These are phyloP conservation scores for Magnusiomyces ingens DNA, from an alignment of 1,139 yeast genomes.

Conservation along the genomic window DNA sequence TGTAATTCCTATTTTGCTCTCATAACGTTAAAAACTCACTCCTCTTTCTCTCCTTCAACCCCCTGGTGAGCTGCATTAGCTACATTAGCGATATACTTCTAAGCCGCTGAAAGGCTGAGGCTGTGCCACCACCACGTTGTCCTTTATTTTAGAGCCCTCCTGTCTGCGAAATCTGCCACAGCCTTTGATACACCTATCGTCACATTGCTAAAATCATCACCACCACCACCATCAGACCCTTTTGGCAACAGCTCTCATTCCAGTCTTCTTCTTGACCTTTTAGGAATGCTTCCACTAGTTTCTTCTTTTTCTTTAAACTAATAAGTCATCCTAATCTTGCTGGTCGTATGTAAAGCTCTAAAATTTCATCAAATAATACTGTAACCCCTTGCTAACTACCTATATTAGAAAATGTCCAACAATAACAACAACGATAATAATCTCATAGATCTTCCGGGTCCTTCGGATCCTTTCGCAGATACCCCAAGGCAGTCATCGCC, in stretches of 20 bases:
- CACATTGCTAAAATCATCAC: background rate
- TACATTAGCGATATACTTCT: background rate
- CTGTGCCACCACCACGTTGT: too few relatives aligned
- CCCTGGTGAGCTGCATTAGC: background rate
- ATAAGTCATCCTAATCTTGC: background rate
- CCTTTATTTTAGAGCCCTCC: background rate
- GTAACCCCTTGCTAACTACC: slow-evolving; percentile 4
- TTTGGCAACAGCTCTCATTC: background rate
- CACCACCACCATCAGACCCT: background rate
- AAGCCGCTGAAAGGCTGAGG: too few relatives aligned
- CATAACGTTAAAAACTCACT: background rate
- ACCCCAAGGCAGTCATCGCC: background rate
- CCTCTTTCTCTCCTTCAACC: background rate
- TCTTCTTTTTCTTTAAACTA: background rate
- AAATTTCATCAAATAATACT: slow-evolving; percentile 4
- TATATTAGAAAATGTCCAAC: slow-evolving; percentile 3
- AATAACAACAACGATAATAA: slow-evolving; percentile 10
- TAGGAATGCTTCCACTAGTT: background rate
- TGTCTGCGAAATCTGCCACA: background rate
- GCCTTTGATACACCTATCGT: background rate
- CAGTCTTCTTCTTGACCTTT: background rate
- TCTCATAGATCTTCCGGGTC: slow-evolving; percentile 13
- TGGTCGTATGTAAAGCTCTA: background rate
- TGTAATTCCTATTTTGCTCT: too few relatives aligned
- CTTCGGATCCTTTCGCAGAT: slow-evolving; percentile 14